Evolutionary conservation across 2,329 filamentous ascomycete genomes (phyloP).

Genomic region (Balansia obtecta): DNA sequence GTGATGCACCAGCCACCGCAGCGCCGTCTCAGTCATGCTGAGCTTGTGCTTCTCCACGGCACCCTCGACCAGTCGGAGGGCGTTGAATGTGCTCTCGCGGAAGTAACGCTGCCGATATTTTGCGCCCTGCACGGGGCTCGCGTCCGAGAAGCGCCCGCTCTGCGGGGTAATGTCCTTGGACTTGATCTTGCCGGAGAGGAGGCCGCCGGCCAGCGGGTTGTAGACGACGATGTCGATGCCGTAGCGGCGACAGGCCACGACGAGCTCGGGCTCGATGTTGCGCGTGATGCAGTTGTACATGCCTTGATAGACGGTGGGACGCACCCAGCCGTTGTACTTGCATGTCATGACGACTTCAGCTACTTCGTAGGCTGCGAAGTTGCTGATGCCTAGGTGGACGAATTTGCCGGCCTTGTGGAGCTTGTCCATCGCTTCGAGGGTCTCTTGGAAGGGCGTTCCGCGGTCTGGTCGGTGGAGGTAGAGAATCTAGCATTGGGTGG

Average conservation of each 20-base stretch:
- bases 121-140: conserved; percentile 34
- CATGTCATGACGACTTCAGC: conserved; percentile 73
- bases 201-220: conserved; percentile 69
- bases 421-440: conserved; percentile 64
- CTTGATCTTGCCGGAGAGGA: conserved; percentile 73
- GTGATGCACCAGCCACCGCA: conserved; percentile 65
- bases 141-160: conserved; percentile 59
- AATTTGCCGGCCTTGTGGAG: conserved; percentile 82
- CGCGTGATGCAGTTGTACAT: conserved; percentile 80
- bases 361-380: conserved; percentile 80
- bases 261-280: conserved; percentile 61
- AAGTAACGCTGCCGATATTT: conserved; percentile 61
- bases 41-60: conserved; percentile 56
- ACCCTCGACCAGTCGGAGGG: conserved; percentile 54
- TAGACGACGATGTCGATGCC: conserved; percentile 70
- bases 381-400: conserved; percentile 64
- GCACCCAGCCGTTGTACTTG: conserved; percentile 68
- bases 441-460: conserved; percentile 64
- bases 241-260: conserved; percentile 62
- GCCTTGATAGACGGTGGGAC: conserved; percentile 73
- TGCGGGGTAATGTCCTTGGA: conserved; percentile 46
- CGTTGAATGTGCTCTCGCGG: conserved; percentile 49
- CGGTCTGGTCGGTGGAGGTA: conserved; percentile 37
- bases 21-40: conserved; percentile 58
- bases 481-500: conserved; percentile 16